These are phyloP conservation scores for Sordariomycetes sp. DNA, from an alignment of 2,329 filamentous ascomycete genomes.

Conservation along the genomic window DNA sequence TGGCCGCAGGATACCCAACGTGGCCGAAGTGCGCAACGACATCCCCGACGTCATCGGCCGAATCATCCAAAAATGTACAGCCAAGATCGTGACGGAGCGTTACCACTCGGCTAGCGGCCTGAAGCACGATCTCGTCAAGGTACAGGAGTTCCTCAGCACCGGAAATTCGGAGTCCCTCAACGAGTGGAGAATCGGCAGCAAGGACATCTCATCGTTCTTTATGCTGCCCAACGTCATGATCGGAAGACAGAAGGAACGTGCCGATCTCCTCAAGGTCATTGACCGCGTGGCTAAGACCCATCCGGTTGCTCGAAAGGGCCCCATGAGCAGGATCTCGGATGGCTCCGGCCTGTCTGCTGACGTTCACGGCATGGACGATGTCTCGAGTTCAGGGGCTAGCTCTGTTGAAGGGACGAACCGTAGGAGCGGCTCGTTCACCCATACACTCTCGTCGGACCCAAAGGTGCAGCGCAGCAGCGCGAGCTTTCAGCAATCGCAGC, in stretches of 20 bases:
- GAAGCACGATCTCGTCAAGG: conserved; percentile 67
- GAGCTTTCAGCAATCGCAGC: conserved; percentile 16
- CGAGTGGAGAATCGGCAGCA: conserved; percentile 68
- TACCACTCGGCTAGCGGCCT: conserved; percentile 86
- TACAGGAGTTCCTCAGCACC: conserved; percentile 65
- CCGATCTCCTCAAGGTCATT: conserved; percentile 63
- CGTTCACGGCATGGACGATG: conserved; percentile 35
- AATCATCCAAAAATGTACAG: conserved; percentile 87
- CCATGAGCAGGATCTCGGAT: conserved; percentile 39
- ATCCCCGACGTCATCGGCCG: conserved; percentile 73
- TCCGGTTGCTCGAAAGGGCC: conserved; percentile 30
- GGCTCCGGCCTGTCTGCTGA: conserved; percentile 45
- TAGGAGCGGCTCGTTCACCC: conserved; percentile 39
- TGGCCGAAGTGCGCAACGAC: conserved; percentile 71
- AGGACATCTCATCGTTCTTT: conserved; percentile 88
- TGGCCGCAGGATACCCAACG: conserved; percentile 65
- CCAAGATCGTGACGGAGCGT: conserved; percentile 77
- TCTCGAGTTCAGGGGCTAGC: conserved; percentile 48
- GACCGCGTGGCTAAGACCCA: conserved; percentile 66
- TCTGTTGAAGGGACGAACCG: conserved; percentile 43
- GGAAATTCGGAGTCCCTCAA: conserved; percentile 65
- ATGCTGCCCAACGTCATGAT: conserved; percentile 75
- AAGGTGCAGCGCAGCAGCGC: conserved; percentile 22
- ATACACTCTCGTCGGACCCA: conserved; percentile 31
- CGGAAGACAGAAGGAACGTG: conserved; percentile 64